Conservation (phyloP, 164 flowering plant species). For the Umbilicus rupestris region DNA sequence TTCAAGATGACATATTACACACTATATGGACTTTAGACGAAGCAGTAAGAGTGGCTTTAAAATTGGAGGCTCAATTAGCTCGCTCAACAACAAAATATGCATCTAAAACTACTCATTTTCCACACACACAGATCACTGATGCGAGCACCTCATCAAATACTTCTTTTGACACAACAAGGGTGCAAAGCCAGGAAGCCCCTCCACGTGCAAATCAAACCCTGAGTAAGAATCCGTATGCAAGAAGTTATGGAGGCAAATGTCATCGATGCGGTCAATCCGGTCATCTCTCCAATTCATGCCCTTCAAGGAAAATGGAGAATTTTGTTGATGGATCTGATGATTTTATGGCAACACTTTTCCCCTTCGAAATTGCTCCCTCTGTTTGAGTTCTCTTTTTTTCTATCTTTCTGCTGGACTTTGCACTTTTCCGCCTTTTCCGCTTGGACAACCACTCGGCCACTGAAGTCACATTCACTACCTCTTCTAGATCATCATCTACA, state of each 20-base stretch:
- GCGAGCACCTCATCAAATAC: neutral
- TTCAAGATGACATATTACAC: neutral
- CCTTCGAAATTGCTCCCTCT: too few species aligned
- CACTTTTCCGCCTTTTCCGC: too few species aligned
- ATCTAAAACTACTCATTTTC: neutral
- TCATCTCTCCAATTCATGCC: neutral
- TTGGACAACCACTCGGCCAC: too few species aligned
- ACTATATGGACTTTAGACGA: neutral
- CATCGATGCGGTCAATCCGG: neutral
- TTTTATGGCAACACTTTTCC: too few species aligned
- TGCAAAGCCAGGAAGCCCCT: too few species aligned
- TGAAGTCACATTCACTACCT: too few species aligned
- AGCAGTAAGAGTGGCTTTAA: neutral
- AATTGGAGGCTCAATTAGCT: neutral
- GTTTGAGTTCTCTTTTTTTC: too few species aligned
- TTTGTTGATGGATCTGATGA: neutral
- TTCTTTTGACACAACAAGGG: too few species aligned
- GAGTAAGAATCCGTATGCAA: neutral
- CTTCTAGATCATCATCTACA: too few species aligned
- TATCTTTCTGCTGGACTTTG: too few species aligned
- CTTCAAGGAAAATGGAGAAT: too few species aligned
- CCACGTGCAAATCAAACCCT: neutral
- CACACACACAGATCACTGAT: neutral
- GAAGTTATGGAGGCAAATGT: neutral
- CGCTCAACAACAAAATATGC: neutral